Evolutionary conservation across 805 yeast species (phyloP).

Genomic region (Kodamaea restingae): DNA sequence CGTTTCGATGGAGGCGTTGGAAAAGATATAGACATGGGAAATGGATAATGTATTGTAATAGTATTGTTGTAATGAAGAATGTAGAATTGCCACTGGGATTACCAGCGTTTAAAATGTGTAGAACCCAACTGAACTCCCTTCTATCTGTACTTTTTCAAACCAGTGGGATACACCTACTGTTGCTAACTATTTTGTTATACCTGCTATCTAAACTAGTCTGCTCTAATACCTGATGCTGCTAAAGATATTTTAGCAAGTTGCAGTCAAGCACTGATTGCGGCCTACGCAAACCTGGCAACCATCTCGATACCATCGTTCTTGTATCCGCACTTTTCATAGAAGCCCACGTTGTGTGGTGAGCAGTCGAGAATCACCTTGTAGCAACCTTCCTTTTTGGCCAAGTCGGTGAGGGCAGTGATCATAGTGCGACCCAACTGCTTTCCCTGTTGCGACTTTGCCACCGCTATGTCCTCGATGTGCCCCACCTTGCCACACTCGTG

Average conservation of each 20-base stretch:
- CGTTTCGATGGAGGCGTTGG: conserved; percentile 58
- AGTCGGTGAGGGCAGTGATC: conserved; percentile 55
- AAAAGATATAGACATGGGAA: conserved; percentile 20
- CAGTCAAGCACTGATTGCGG: too few relatives aligned
- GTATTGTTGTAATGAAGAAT: too few relatives aligned
- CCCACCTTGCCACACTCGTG: conserved; percentile 86
- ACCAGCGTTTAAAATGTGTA: too few relatives aligned
- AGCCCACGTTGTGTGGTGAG: conserved; percentile 72
- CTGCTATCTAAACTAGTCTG: too few relatives aligned
- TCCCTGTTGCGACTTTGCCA: conserved; percentile 72
- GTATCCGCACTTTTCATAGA: conserved; percentile 87
- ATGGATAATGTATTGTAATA: too few relatives aligned
- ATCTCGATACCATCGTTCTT: conserved; percentile 63
- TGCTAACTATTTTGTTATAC: too few relatives aligned
- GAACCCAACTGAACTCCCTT: too few relatives aligned
- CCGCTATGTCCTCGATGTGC: conserved; percentile 93
- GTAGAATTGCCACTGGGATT: too few relatives aligned
- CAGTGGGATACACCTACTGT: too few relatives aligned
- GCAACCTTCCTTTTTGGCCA: conserved; percentile 63
- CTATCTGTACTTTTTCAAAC: too few relatives aligned
- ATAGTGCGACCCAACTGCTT: conserved; percentile 68
- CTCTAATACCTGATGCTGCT: too few relatives aligned
- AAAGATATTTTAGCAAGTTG: too few relatives aligned
- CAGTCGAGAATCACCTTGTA: conserved; percentile 91
- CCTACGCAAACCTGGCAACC: conserved; percentile 45